Evolutionary conservation across 192 early-diverging fungal species (phyloP).

Genomic region (Globomyces pollinis-pini): DNA sequence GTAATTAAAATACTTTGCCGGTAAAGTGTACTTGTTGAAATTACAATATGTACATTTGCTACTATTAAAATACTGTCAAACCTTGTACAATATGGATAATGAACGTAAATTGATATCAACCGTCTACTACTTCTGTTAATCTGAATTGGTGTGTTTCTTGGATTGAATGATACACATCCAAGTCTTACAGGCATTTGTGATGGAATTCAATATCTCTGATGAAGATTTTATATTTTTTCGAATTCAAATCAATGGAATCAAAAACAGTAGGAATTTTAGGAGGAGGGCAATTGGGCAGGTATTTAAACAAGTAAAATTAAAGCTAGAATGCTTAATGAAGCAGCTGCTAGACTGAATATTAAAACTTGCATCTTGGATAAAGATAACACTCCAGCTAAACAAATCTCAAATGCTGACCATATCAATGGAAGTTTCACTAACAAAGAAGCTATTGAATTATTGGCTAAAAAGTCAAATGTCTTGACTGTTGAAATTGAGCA

Average conservation of each 20-base stretch:
- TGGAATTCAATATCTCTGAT: not conserved
- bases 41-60: constrained; percentile 34
- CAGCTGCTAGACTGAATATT: constrained; percentile 85
- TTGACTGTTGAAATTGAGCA: constrained; percentile 99
- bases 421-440: constrained; percentile 83
- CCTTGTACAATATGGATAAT: constrained; percentile 35
- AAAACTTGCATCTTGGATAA: constrained; percentile 77
- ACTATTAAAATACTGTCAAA: no score
- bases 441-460: constrained; percentile 59
- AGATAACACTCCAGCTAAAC: constrained; percentile 67
- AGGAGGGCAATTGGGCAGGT: constrained; percentile 94
- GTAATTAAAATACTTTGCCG: not conserved
- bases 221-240: not conserved
- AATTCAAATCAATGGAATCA: not conserved
- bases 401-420: constrained; percentile 73
- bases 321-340: constrained; percentile 88
- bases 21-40: constrained; percentile 33
- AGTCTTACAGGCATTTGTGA: no score
- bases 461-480: constrained; percentile 69
- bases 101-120: constrained; percentile 29
- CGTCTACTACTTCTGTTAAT: no score
- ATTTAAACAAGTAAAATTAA: not conserved
- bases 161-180: no score
- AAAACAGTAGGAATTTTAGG: constrained; percentile 47
- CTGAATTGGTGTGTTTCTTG: no score